Conservation (phyloP, 805 yeast genomes). For the Wickerhamomyces alni region DNA sequence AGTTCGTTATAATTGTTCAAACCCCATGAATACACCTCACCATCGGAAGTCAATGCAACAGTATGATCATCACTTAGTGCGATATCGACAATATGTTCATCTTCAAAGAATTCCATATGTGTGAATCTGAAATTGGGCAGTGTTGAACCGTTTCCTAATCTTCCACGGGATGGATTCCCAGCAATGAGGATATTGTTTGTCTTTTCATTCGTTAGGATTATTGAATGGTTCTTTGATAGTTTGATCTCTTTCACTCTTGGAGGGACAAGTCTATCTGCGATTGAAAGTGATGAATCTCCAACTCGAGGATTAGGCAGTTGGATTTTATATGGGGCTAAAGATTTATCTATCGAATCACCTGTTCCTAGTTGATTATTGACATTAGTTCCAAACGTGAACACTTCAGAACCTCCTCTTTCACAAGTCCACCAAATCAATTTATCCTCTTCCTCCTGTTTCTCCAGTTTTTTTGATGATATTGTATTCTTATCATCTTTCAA, state of each 20-base stretch:
- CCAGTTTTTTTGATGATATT: constrained; percentile 1
- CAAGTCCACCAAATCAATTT: constrained; percentile 35
- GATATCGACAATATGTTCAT: constrained; percentile 28
- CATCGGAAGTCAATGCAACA: constrained; percentile 44
- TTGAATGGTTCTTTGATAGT: constrained; percentile 62
- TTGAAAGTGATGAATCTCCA: constrained; percentile 9
- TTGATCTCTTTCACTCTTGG: constrained; percentile 43
- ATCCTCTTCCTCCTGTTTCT: too few relatives aligned
- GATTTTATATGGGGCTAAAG: constrained; percentile 34
- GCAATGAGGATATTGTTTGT: constrained; percentile 46
- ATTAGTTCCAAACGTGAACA: constrained; percentile 60
- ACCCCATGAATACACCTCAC: constrained; percentile 77
- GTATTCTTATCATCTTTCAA: constrained; percentile 1
- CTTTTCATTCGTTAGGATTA: constrained; percentile 46
- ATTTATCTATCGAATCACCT: constrained; percentile 53
- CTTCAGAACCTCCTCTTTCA: constrained; percentile 48
- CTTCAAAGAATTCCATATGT: constrained; percentile 33
- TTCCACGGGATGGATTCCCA: constrained; percentile 67
- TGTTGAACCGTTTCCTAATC: constrained; percentile 54
- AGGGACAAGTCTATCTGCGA: constrained; percentile 25
- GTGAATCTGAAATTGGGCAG: constrained; percentile 38
- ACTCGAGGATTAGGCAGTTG: constrained; percentile 16
- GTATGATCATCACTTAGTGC: constrained; percentile 65
- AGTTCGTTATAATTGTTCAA: constrained; percentile 60
- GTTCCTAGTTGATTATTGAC: constrained; percentile 59